Evolutionary conservation across 805 yeast genomes (phyloP).

Genomic region (Myxozyma neotropica): DNA sequence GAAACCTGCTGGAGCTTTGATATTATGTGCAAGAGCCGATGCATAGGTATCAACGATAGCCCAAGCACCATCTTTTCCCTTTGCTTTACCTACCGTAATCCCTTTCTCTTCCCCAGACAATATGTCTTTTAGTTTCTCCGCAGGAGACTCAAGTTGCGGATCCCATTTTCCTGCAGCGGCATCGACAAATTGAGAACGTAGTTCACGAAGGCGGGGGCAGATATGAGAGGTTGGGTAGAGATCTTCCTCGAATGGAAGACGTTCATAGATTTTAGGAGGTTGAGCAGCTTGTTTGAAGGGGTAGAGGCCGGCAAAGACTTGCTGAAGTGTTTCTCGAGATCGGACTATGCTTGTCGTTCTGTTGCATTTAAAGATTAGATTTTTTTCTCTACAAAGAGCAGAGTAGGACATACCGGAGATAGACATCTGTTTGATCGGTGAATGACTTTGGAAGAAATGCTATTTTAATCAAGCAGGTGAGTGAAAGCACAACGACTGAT

Average conservation of each 20-base stretch:
- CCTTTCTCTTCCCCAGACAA: constrained; percentile 8
- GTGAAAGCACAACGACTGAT: too few relatives aligned
- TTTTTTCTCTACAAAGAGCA: background rate
- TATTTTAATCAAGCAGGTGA: background rate
- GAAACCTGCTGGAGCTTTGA: constrained; percentile 22
- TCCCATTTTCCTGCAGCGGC: constrained; percentile 29
- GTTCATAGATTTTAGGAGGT: constrained; percentile 26
- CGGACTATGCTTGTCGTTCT: constrained; percentile 31
- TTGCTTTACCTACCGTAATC: constrained; percentile 14
- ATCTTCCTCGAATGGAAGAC: constrained; percentile 34
- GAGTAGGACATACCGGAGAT: constrained; percentile 14
- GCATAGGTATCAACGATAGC: constrained; percentile 31
- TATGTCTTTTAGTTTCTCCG: constrained; percentile 15
- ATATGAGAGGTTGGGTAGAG: constrained; percentile 24
- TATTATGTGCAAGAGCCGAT: constrained; percentile 24
- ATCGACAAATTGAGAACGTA: constrained; percentile 26
- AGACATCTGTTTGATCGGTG: constrained; percentile 18
- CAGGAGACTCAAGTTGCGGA: constrained; percentile 25
- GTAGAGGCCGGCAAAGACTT: constrained; percentile 32
- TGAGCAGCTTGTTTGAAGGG: constrained; percentile 21
- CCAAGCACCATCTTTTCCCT: constrained; percentile 22
- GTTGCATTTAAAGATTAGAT: background rate
- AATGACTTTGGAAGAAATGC: constrained; percentile 27
- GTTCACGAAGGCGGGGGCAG: constrained; percentile 30
- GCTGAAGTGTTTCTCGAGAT: constrained; percentile 34